Evolutionary conservation across 257 asterid genomes (phyloP).

Genomic region (Rehmannia glutinosa): DNA sequence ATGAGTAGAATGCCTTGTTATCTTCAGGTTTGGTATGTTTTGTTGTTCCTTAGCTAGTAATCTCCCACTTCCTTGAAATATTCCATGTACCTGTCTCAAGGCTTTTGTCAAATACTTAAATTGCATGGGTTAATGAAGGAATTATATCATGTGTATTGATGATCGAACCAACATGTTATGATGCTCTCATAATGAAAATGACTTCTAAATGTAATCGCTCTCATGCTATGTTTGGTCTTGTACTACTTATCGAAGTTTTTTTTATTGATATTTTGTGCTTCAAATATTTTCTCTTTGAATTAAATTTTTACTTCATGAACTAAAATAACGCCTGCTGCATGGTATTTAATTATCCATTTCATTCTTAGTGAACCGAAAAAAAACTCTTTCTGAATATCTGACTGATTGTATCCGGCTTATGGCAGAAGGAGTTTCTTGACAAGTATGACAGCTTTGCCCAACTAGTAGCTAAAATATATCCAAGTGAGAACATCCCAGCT

Average conservation of each 20-base stretch:
- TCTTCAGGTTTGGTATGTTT: neutral
- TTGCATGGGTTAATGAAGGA: neutral
- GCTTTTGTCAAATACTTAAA: neutral
- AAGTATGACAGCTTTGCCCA: conserved; percentile 84
- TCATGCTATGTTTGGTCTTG: neutral
- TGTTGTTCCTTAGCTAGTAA: neutral
- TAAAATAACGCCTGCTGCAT: neutral
- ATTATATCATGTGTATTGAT: neutral
- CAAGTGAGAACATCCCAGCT: conserved; percentile 72
- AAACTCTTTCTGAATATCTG: neutral
- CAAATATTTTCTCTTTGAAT: neutral
- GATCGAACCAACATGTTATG: neutral
- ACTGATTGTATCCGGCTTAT: conserved; percentile 7
- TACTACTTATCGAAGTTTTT: neutral
- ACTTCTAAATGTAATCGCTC: neutral
- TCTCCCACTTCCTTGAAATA: neutral
- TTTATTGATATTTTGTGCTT: no score
- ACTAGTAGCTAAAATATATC: conserved; percentile 76
- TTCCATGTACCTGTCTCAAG: neutral
- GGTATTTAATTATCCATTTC: neutral
- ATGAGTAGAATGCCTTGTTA: neutral
- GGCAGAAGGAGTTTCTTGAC: conserved; percentile 90
- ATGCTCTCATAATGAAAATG: neutral
- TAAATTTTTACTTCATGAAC: neutral
- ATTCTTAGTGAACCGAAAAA: no score